Conservation (phyloP, 2,329 filamentous ascomycete genomes). For the Stagonosporopsis rhizophila region DNA sequence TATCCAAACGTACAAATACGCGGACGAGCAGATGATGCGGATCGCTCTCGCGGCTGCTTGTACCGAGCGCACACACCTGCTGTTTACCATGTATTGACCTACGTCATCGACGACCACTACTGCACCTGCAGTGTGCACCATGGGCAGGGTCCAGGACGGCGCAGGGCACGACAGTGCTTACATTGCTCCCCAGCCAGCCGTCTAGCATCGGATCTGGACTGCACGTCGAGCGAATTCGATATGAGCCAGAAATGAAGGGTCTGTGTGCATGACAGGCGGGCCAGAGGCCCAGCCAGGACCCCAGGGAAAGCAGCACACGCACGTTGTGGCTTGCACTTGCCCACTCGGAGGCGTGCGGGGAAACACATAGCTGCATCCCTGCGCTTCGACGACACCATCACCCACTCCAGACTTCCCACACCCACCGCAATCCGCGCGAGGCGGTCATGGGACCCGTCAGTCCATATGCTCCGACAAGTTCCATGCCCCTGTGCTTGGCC, state of each 20-base stretch:
- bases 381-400: conserved; percentile 16
- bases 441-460: conserved; percentile 14
- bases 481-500: no score
- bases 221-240: not conserved
- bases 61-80: not conserved
- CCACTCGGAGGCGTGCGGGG: conserved; percentile 13
- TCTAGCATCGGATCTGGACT: no score
- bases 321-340: conserved; percentile 12
- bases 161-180: no score
- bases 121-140: no score
- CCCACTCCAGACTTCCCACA: not conserved
- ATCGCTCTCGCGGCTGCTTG: not conserved
- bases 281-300: no score
- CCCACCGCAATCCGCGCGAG: not conserved
- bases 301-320: not conserved
- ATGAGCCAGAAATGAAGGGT: not conserved
- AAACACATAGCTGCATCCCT: conserved; percentile 4
- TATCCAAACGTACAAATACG: no score
- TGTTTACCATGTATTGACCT: not conserved
- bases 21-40: not conserved
- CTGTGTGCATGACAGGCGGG: conserved; percentile 1
- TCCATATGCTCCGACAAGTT: no score
- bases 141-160: no score
- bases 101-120: conserved; percentile 8
- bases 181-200: no score